Evolutionary conservation across 2,329 filamentous ascomycete genomes (phyloP).

Genomic region (Thelonectria olida): DNA sequence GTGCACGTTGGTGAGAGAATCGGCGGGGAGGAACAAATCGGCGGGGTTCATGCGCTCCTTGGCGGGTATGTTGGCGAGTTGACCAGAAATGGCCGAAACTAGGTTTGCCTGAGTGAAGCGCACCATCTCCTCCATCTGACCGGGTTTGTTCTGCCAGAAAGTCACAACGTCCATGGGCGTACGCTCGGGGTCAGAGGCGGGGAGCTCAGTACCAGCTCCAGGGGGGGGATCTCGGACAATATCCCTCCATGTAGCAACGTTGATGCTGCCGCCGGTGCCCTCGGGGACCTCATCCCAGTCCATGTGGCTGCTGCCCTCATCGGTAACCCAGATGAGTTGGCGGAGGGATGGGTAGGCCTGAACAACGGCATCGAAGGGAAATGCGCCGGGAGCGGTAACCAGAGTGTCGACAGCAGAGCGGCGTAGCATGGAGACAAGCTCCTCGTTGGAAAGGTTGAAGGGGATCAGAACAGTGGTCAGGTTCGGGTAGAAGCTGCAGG

Average conservation of each 20-base stretch:
- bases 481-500: constrained; percentile 84
- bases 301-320: constrained; percentile 89
- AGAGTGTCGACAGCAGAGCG: constrained; percentile 81
- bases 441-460: constrained; percentile 77
- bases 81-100: constrained; percentile 83
- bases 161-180: constrained; percentile 67
- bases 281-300: constrained; percentile 93
- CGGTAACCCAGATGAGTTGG: constrained; percentile 90
- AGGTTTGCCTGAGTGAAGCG: constrained; percentile 86
- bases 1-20: constrained; percentile 82
- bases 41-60: constrained; percentile 76
- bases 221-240: constrained; percentile 76
- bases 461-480: constrained; percentile 87
- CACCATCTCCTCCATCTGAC: constrained; percentile 73
- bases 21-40: constrained; percentile 87
- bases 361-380: constrained; percentile 80
- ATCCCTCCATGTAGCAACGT: constrained; percentile 93
- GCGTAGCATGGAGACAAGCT: constrained; percentile 76
- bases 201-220: constrained; percentile 69
- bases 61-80: constrained; percentile 79
- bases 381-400: constrained; percentile 84
- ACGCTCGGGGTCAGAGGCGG: constrained; percentile 64
- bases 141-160: constrained; percentile 70
- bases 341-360: constrained; percentile 76
- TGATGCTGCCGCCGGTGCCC: constrained; percentile 77